Evolutionary conservation across 148 eudicot genomes (phyloP), one percentile per base, ranked within the genome.

Genomic region (Fagopyrum tataricum): DNA sequence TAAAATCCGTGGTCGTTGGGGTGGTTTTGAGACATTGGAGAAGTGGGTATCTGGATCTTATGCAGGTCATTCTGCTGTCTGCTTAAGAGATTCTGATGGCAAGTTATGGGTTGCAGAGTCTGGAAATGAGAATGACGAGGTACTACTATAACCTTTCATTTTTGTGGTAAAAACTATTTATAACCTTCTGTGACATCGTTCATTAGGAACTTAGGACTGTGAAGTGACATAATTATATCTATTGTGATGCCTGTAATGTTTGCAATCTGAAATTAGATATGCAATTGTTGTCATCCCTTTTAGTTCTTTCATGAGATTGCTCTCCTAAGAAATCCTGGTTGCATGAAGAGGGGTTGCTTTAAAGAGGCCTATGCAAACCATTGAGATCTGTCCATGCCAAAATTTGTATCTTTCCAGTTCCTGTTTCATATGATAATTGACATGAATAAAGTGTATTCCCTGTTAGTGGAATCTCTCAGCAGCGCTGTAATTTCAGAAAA

Each of bases 101-200:
- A 90, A 85, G 77, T 82, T 96, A 42, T 96, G 99, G 99, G 94
- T 96, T 78, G 99, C 89, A 73, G 99, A 96, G 78, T 96, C 99
- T 75, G 99, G 99, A 76, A 85, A 92, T 84, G 97, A 92, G 77
- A 84, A 92, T 81, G 92, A 92, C 44, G 82, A 92, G 92, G 99
- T 91, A 76, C 44, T 31, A 3, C n/a, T n/a, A n/a, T n/a, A 31
- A 31, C 37, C 37, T 31, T 31, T 31, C 37, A 2, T 31, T 31
- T 31, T 31, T 31, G 37, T 31, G 37, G 37, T 31, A 31, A 3
- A 31, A 31, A 31, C 37, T 31, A 7, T 7, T 46, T 46, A 46
- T 31, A 46, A 46, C 49, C 13, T 10, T 46, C 49, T 52, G 21
- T 55, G 20, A 20, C 61, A 1, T 55, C 11, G 61, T 20, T 55